Conservation (phyloP, 2,329 filamentous ascomycete genomes). For the Claviceps digitariae region DNA sequence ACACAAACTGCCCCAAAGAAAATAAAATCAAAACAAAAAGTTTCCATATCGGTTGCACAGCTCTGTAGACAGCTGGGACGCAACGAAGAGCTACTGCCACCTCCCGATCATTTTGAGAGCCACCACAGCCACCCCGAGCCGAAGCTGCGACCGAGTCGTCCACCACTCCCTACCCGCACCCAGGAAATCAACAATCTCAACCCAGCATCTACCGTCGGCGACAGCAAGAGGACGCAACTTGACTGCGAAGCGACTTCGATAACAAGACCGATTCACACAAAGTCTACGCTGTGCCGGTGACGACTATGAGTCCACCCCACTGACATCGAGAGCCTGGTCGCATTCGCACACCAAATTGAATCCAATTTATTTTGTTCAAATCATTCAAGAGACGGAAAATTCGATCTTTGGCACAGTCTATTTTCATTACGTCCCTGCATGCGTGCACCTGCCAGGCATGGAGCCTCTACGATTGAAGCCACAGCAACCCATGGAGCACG, state of each 20-base stretch:
- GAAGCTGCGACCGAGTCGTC: neutral
- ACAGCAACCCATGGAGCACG: slow-evolving; percentile 40
- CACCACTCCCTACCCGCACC: neutral
- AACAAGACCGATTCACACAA: neutral
- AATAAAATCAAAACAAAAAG: neutral
- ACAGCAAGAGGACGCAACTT: neutral
- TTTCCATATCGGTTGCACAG: neutral
- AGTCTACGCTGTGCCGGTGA: neutral
- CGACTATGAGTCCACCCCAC: slow-evolving; percentile 12
- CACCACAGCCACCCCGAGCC: neutral
- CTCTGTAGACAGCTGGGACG: neutral
- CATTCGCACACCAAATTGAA: neutral
- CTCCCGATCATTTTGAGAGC: neutral
- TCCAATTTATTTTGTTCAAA: neutral
- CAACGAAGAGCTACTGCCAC: neutral
- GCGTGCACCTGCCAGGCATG: slow-evolving; percentile 25
- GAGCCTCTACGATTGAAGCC: slow-evolving; percentile 40
- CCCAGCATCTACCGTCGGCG: neutral
- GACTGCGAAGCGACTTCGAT: neutral
- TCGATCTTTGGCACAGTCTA: neutral
- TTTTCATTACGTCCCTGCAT: slow-evolving; percentile 4
- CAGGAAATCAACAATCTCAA: neutral
- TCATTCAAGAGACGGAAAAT: neutral
- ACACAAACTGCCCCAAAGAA: neutral
- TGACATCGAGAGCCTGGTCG: slow-evolving; percentile 7